phyloP scores from a whole-genome alignment of 2,329 filamentous ascomycete species.

The Ophiostoma perfectum region DNA sequence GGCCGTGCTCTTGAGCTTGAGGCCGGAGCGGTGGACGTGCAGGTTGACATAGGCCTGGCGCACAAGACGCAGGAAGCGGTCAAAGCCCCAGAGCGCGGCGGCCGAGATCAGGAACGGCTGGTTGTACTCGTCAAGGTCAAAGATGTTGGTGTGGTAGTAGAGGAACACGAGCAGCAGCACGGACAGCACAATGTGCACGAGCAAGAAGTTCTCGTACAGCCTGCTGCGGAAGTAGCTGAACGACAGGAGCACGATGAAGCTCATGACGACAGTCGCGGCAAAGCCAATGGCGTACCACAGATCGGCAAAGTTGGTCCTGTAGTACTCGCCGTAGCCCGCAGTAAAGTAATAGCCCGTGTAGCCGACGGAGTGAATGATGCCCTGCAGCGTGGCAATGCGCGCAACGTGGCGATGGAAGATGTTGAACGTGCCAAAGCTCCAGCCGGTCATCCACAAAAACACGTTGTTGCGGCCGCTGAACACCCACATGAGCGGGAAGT shows the following conservation, averaged over 20 bases:
- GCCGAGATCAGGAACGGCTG: constrained; percentile 25
- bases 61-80: constrained; percentile 34
- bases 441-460: constrained; percentile 61
- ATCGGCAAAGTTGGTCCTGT: background rate
- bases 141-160: constrained; percentile 26
- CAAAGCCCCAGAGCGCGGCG: constrained; percentile 26
- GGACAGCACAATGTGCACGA: constrained; percentile 39
- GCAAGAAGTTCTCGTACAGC: constrained; percentile 48
- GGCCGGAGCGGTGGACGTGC: constrained; percentile 21
- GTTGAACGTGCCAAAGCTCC: constrained; percentile 62
- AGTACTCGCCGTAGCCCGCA: background rate
- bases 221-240: constrained; percentile 47
- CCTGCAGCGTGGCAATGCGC: constrained; percentile 55
- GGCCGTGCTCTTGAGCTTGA: constrained; percentile 17
- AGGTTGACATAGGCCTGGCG: constrained; percentile 41
- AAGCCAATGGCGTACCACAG: constrained; percentile 20
- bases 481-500: constrained; percentile 33
- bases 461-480: constrained; percentile 63
- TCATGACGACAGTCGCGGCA: constrained; percentile 42
- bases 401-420: constrained; percentile 64
- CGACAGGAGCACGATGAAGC: constrained; percentile 42
- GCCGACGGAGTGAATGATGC: constrained; percentile 55
- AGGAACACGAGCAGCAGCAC: constrained; percentile 39
- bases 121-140: constrained; percentile 23
- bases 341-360: constrained; percentile 41